Conservation (phyloP, 768 basidiomycete species). For the Mycena olivaceomarginata region DNA sequence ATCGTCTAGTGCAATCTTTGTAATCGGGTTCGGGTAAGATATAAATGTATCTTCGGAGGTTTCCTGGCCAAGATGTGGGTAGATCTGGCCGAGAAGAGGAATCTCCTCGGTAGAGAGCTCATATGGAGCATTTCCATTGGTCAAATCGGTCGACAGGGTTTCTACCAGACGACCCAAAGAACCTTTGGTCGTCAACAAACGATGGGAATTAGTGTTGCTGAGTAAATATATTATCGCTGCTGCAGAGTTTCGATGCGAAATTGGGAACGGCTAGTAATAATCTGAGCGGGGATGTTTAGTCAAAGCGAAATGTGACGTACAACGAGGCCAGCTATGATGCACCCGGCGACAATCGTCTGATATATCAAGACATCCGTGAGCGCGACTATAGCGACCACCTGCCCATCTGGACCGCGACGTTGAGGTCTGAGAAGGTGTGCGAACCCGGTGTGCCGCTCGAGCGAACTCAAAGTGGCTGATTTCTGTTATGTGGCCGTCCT, state of each 20-base stretch:
- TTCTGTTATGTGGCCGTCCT: conserved; percentile 43
- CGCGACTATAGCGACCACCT: conserved; percentile 60
- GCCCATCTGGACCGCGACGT: conserved; percentile 53
- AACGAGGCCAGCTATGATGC: conserved; percentile 60
- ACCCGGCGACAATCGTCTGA: conserved; percentile 62
- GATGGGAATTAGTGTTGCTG: conserved; percentile 58
- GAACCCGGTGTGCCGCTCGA: conserved; percentile 64
- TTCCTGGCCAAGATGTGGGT: conserved; percentile 63
- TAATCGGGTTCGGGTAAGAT: conserved; percentile 48
- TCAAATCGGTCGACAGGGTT: conserved; percentile 49
- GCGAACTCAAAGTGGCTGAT: conserved; percentile 66
- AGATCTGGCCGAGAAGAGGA: conserved; percentile 56
- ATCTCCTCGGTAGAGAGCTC: conserved; percentile 56
- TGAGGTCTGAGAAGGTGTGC: conserved; percentile 61
- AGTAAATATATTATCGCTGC: conserved; percentile 60
- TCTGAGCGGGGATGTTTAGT: background rate
- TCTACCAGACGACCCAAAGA: conserved; percentile 53
- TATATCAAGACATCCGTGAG: conserved; percentile 59
- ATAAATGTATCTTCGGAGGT: conserved; percentile 52
- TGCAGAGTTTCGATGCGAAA: conserved; percentile 62
- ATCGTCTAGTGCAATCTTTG: conserved; percentile 45
- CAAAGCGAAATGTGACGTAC: conserved; percentile 45
- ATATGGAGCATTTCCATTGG: conserved; percentile 38
- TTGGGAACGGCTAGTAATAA: conserved; percentile 59
- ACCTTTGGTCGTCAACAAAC: conserved; percentile 55